These are phyloP conservation scores for Acanthamoeba healyi DNA, from an alignment of 208 protist species.

Conservation along the genomic window DNA sequence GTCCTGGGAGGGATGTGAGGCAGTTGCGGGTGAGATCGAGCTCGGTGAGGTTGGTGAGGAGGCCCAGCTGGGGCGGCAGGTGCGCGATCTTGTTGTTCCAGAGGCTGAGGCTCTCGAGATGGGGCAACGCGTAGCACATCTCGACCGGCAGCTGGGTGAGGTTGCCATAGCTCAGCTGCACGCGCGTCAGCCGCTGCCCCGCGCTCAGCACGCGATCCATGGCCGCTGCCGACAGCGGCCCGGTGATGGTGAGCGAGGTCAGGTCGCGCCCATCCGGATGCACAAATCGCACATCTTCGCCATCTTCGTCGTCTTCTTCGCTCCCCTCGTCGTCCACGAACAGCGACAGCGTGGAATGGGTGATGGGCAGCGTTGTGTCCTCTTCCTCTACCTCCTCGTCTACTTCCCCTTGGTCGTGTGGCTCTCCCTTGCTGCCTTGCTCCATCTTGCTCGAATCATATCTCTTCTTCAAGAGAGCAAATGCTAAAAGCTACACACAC, in stretches of 20 bases:
- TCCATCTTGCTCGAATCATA: neutral
- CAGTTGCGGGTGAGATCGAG: constrained; percentile 53
- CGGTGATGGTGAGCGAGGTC: constrained; percentile 11
- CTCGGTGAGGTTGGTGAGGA: constrained; percentile 14
- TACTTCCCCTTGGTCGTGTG: too few species aligned
- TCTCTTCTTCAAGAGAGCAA: neutral
- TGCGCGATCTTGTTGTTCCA: constrained; percentile 10
- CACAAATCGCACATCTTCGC: neutral
- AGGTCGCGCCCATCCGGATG: neutral
- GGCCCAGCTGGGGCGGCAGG: constrained; percentile 18
- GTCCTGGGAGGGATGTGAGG: neutral
- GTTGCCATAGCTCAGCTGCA: constrained; percentile 57
- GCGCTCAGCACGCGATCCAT: neutral
- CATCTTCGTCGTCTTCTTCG: neutral
- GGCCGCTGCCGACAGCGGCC: neutral
- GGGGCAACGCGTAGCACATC: constrained; percentile 12
- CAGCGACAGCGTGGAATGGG: neutral
- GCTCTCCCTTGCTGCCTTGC: neutral
- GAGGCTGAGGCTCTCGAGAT: constrained; percentile 4
- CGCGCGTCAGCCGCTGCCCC: neutral
- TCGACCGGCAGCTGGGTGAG: neutral
- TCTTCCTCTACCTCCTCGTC: neutral
- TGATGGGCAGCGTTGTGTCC: neutral
- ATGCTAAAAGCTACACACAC: neutral
- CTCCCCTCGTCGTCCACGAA: neutral